Evolutionary conservation across 108 stramenopile species (phyloP).

Genomic region (Asterionellopsis glacialis): DNA sequence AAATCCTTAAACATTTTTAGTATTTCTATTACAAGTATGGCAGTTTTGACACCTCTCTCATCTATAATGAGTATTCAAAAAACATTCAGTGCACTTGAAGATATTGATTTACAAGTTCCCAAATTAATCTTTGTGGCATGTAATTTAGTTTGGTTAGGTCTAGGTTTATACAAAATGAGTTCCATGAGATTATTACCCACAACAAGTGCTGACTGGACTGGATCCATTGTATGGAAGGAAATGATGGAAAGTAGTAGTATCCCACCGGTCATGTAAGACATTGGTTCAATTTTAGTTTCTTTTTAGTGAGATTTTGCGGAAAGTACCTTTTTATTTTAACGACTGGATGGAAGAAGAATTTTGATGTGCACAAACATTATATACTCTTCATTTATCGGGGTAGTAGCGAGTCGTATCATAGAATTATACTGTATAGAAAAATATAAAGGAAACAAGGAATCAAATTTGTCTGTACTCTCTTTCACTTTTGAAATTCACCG

Average conservation of each 20-base stretch:
- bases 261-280: conserved; percentile 53
- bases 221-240: conserved; percentile 85
- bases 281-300: no score
- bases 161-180: conserved; percentile 92
- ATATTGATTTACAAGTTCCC: conserved; percentile 61
- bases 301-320: no score
- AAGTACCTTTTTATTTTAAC: no score
- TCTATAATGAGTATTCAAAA: conserved; percentile 54
- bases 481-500: no score
- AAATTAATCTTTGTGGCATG: conserved; percentile 78
- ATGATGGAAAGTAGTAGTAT: conserved; percentile 87
- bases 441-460: no score
- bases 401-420: no score
- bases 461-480: no score
- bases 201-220: conserved; percentile 92
- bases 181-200: conserved; percentile 92
- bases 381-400: no score
- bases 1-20: conserved; percentile 88
- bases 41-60: conserved; percentile 83
- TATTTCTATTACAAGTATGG: conserved; percentile 82
- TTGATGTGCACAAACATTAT: no score
- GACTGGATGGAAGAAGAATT: no score
- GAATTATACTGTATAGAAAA: no score
- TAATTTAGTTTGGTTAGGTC: conserved; percentile 84
- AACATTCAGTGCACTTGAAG: conserved; percentile 59